phyloP scores from a whole-genome alignment of 1,139 yeast species.

The Meyerozyma carpophila region DNA sequence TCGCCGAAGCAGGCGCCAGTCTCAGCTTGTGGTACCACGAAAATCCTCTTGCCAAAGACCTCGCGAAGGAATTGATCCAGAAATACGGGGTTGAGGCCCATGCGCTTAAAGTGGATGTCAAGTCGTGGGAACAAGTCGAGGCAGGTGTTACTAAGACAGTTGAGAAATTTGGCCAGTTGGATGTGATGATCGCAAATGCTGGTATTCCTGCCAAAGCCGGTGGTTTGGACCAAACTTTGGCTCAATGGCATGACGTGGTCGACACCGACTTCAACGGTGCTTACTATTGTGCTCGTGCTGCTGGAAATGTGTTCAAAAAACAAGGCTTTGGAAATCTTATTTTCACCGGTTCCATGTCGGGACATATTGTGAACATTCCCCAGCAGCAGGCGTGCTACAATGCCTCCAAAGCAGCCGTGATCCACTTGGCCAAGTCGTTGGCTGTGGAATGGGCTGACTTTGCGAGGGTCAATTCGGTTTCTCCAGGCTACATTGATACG shows the following conservation, averaged over 20 bases:
- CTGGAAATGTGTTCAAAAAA: slow-evolving; percentile 3
- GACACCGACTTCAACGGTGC: slow-evolving; percentile 5
- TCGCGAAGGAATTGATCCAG: slow-evolving; percentile 56
- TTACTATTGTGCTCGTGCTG: slow-evolving; percentile 6
- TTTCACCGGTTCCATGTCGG: slow-evolving; percentile 6
- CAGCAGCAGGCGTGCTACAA: slow-evolving; percentile 1
- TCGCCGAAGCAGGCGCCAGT: slow-evolving; percentile 88
- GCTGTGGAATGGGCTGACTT: slow-evolving; percentile 2
- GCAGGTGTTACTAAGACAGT: not conserved
- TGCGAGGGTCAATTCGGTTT: slow-evolving; percentile 8
- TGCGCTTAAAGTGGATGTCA: slow-evolving; percentile 4
- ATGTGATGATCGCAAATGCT: slow-evolving; percentile 7
- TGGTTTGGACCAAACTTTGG: slow-evolving; percentile 2
- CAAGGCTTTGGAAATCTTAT: slow-evolving; percentile 4
- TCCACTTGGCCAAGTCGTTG: slow-evolving; percentile 1
- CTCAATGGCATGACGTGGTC: slow-evolving; percentile 3
- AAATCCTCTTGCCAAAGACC: slow-evolving; percentile 35
- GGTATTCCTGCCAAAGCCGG: slow-evolving; percentile 5
- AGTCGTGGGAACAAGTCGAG: slow-evolving; percentile 3
- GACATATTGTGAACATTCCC: slow-evolving; percentile 6
- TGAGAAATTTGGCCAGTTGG: slow-evolving; percentile 4
- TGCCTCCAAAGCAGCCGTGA: slow-evolving; percentile 2
- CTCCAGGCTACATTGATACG: slow-evolving; percentile 8
- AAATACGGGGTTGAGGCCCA: slow-evolving; percentile 15
- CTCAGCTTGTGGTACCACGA: slow-evolving; percentile 63